Evolutionary conservation across 2,329 filamentous ascomycete species (phyloP).

Genomic region (Microdochium bolleyi): DNA sequence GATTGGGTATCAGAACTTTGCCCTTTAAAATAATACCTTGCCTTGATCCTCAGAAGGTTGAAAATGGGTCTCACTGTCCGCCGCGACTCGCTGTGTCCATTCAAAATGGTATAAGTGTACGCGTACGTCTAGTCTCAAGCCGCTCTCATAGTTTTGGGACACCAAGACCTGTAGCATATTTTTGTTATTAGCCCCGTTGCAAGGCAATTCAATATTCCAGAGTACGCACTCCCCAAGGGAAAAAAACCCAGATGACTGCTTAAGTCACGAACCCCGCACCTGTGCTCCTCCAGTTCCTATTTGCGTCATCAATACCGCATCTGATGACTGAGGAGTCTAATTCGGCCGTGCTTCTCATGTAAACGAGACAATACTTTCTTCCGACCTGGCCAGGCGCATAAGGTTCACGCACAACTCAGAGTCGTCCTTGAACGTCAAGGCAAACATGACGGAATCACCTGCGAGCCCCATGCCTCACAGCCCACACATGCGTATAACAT

Average conservation of each 20-base stretch:
- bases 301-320: no score
- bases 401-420: no score
- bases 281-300: neutral
- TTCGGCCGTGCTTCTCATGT: neutral
- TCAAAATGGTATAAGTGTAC: neutral
- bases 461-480: neutral
- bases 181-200: neutral
- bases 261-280: neutral
- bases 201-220: neutral
- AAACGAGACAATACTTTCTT: neutral
- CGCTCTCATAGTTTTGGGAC: neutral
- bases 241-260: neutral
- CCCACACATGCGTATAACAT: constrained; percentile 9
- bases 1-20: neutral
- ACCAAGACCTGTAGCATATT: neutral
- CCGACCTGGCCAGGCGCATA: neutral
- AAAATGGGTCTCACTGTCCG: neutral
- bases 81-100: neutral
- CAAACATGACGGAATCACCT: neutral
- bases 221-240: neutral
- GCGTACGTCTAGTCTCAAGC: neutral
- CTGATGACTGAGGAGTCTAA: no score
- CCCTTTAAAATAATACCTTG: neutral
- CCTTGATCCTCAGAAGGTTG: neutral
- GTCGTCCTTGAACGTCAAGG: no score